phyloP scores from a whole-genome alignment of 2,329 filamentous ascomycete genomes.

The Fusarium sp. region DNA sequence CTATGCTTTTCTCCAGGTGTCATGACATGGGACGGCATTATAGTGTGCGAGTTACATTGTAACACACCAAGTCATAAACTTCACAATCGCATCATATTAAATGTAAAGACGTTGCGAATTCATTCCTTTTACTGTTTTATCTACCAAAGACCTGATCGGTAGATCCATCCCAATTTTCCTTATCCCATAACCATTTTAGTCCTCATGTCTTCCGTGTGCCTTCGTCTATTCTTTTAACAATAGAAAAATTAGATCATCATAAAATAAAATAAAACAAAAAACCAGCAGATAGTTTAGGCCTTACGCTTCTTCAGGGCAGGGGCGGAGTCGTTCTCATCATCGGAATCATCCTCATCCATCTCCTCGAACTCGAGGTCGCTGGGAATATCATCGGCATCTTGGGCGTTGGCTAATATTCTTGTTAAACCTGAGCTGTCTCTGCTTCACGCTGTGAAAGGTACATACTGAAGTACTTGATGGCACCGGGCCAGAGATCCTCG shows the following conservation, averaged over 20 bases:
- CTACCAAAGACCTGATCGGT: slow-evolving; percentile 18
- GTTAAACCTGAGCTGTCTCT: slow-evolving; percentile 52
- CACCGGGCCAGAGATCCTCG: slow-evolving; percentile 90
- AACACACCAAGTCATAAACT: too few species aligned
- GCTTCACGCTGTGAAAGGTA: slow-evolving; percentile 43
- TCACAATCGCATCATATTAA: slow-evolving; percentile 3
- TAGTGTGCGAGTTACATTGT: too few species aligned
- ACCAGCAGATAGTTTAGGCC: slow-evolving; percentile 47
- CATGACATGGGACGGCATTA: too few species aligned
- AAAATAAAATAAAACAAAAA: background rate
- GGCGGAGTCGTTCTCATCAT: slow-evolving; percentile 51
- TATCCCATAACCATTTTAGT: slow-evolving; percentile 22
- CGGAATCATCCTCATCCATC: slow-evolving; percentile 59
- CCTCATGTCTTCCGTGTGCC: slow-evolving; percentile 22
- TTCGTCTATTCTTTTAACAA: slow-evolving; percentile 43
- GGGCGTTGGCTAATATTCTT: slow-evolving; percentile 60
- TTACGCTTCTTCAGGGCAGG: slow-evolving; percentile 60
- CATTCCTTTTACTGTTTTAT: slow-evolving; percentile 14
- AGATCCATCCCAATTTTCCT: slow-evolving; percentile 19
- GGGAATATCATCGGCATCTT: slow-evolving; percentile 72
- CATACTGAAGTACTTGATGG: slow-evolving; percentile 92
- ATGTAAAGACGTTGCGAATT: background rate
- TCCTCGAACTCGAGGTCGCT: slow-evolving; percentile 78
- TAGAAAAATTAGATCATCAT: slow-evolving; percentile 38
- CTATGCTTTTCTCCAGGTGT: too few species aligned